phyloP scores from a whole-genome alignment of 2,329 filamentous ascomycete genomes.

The Cylindrodendrum hubeiense region DNA sequence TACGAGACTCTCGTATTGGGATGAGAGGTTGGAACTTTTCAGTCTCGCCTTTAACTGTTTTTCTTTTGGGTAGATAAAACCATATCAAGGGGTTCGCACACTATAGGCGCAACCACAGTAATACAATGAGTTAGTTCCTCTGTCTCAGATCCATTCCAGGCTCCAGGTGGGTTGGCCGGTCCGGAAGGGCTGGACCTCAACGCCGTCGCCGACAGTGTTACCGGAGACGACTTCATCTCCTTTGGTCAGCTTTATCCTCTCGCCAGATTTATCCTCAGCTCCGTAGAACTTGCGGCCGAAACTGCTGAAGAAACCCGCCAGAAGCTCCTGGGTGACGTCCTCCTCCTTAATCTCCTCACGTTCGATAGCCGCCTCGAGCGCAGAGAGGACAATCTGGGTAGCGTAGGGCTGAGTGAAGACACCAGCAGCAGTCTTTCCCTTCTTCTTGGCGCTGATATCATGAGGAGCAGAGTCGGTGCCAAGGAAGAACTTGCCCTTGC shows the following conservation, averaged over 20 bases:
- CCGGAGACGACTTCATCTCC: not conserved
- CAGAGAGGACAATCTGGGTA: slow-evolving; percentile 71
- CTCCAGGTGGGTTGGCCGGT: slow-evolving; percentile 1
- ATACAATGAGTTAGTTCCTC: slow-evolving; percentile 1
- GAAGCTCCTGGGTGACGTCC: slow-evolving; percentile 66
- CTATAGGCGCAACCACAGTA: slow-evolving; percentile 15
- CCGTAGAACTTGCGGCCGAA: slow-evolving; percentile 65
- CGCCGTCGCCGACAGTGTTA: not conserved
- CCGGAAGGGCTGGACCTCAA: slow-evolving; percentile 2
- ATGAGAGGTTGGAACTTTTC: not conserved
- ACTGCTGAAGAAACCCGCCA: slow-evolving; percentile 66
- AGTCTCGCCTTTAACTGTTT: not conserved
- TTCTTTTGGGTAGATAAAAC: slow-evolving; percentile 9
- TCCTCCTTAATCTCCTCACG: slow-evolving; percentile 63
- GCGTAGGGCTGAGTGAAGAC: slow-evolving; percentile 85
- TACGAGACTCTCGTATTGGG: not conserved
- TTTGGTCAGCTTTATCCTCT: not conserved
- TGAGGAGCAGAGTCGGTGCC: slow-evolving; percentile 76
- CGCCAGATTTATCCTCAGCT: not conserved
- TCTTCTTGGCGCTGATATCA: slow-evolving; percentile 68
- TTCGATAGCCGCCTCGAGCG: slow-evolving; percentile 71
- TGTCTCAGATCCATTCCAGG: not conserved
- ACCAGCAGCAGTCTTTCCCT: slow-evolving; percentile 73
- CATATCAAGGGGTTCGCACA: slow-evolving; percentile 10
- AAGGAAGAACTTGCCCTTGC: slow-evolving; percentile 78